Conservation (phyloP, 1,139 yeast species). For the Candida sojae region DNA sequence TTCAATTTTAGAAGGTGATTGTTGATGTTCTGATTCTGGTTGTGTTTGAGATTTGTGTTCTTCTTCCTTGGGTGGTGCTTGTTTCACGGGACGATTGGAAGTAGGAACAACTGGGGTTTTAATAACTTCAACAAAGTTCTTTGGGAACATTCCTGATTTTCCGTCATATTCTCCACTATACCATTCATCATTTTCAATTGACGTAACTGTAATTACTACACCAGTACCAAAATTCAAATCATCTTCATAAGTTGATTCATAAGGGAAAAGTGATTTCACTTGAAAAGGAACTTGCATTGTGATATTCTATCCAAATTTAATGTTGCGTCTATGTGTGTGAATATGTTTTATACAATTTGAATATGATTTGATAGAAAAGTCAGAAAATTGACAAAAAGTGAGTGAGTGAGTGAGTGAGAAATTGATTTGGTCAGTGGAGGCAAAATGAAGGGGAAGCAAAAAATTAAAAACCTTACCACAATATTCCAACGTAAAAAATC, state of each 20-base stretch:
- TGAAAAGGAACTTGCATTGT: conserved; percentile 50
- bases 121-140: conserved; percentile 66
- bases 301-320: neutral
- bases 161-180: conserved; percentile 66
- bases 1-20: conserved; percentile 4
- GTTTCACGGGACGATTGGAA: conserved; percentile 11
- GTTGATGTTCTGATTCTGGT: neutral
- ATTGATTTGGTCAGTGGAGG: too few species aligned
- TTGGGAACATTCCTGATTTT: conserved; percentile 81
- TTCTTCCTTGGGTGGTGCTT: neutral
- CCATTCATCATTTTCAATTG: conserved; percentile 77
- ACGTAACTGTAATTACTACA: conserved; percentile 70
- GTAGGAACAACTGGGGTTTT: conserved; percentile 15
- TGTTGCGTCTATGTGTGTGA: too few species aligned
- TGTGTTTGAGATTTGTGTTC: neutral
- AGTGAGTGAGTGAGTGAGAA: too few species aligned
- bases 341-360: too few species aligned
- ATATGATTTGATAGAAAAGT: too few species aligned
- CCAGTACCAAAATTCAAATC: conserved; percentile 74
- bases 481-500: neutral
- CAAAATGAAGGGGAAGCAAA: neutral
- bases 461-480: neutral
- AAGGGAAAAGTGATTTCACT: conserved; percentile 71
- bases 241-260: conserved; percentile 78
- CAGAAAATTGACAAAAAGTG: too few species aligned